A percentile compares a stretch with the other conserved stretches of the same genome.
These are phyloP conservation scores for Prillingera fragicola DNA, from an alignment of 1,284 basidiomycete species.

Conservation along the genomic window DNA sequence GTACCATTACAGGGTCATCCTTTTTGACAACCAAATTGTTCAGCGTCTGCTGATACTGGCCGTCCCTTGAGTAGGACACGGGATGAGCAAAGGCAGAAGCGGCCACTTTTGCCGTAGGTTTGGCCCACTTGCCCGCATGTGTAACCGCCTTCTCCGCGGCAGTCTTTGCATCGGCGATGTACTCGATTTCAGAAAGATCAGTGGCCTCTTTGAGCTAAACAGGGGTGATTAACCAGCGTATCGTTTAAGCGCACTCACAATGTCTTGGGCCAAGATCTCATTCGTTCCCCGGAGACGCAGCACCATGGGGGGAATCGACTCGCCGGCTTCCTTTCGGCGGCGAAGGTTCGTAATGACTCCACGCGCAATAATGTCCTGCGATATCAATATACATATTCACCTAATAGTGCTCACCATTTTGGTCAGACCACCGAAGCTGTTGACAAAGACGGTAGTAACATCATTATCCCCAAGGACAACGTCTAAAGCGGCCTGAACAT, in stretches of 20 bases:
- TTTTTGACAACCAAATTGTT: conserved; percentile 79
- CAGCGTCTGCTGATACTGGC: conserved; percentile 66
- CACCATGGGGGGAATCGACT: conserved; percentile 13
- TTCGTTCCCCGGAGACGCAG: conserved; percentile 22
- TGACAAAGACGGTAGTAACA: conserved; percentile 25
- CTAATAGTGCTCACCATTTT: conserved; percentile 13
- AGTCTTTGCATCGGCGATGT: conserved; percentile 16
- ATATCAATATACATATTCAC: too few species aligned
- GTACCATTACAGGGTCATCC: conserved; percentile 81
- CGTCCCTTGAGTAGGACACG: conserved; percentile 16
- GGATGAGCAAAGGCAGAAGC: background rate
- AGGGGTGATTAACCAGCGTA: background rate
- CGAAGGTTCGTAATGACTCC: conserved; percentile 10
- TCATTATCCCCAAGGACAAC: conserved; percentile 18
- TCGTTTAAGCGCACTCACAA: conserved; percentile 8
- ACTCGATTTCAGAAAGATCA: conserved; percentile 9
- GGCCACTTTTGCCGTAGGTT: background rate
- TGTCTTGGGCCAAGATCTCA: conserved; percentile 21
- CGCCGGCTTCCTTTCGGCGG: conserved; percentile 4
- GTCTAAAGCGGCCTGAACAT: conserved; percentile 23
- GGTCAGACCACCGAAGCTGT: conserved; percentile 28
- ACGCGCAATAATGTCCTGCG: conserved; percentile 20
- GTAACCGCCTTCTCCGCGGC: conserved; percentile 18
- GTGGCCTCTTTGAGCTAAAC: conserved; percentile 10
- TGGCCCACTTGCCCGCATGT: conserved; percentile 2